Conservation (phyloP, 139 green algal species). For the Edaphochlamys debaryana region DNA sequence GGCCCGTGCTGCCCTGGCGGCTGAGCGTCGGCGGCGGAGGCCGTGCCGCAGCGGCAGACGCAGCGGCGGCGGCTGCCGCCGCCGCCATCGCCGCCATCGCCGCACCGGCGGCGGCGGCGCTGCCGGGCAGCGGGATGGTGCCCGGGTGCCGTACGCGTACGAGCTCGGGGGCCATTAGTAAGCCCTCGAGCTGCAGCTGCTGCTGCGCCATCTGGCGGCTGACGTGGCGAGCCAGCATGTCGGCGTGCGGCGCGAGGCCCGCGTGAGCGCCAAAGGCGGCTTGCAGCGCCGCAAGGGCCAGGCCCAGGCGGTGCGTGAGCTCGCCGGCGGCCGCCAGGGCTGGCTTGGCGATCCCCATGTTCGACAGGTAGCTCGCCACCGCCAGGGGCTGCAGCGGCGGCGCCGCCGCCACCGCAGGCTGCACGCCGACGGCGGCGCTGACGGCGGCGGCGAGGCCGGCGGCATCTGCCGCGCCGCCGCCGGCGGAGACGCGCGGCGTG, state of each 20-base stretch:
- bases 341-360: constrained; percentile 18
- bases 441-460: background rate
- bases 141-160: constrained; percentile 3
- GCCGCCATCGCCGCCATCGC: background rate
- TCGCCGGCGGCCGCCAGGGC: background rate
- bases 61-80: no score
- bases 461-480: background rate
- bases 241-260: constrained; percentile 2
- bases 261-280: background rate
- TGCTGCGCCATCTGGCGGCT: constrained; percentile 12
- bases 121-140: constrained; percentile 5
- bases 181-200: constrained; percentile 34
- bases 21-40: background rate
- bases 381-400: constrained; percentile 11
- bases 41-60: no score
- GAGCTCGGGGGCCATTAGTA: constrained; percentile 26
- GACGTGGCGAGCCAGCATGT: constrained; percentile 18
- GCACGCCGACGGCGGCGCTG: background rate
- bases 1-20: constrained; percentile 11
- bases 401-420: background rate
- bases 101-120: background rate
- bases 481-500: background rate
- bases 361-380: constrained; percentile 10
- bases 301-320: background rate
- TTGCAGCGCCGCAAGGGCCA: constrained; percentile 14